Percentiles rank a stretch among this genome's conserved stretches.
Conservation (phyloP, 2,329 filamentous ascomycete genomes). For the Cladobotryum mycophilum region DNA sequence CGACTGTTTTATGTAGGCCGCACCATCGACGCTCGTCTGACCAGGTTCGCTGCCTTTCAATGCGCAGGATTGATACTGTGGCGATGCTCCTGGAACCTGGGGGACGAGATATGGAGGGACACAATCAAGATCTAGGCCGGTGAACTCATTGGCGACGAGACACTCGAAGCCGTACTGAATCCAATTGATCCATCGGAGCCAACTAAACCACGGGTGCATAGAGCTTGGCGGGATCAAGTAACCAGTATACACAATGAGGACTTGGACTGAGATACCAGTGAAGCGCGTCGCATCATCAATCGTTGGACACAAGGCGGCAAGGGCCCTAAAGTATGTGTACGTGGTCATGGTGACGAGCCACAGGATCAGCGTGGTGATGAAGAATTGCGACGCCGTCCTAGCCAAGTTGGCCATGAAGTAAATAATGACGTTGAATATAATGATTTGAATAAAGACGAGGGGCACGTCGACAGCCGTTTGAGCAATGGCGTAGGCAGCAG, state of each 20-base stretch:
- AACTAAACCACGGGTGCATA: slow-evolving; percentile 55
- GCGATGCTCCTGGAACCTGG: slow-evolving; percentile 24
- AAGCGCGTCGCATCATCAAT: slow-evolving; percentile 58
- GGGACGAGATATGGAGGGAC: slow-evolving; percentile 53
- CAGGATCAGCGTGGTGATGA: slow-evolving; percentile 57
- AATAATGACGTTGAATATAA: slow-evolving; percentile 63
- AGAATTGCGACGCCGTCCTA: slow-evolving; percentile 59
- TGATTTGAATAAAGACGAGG: slow-evolving; percentile 55
- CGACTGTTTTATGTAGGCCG: slow-evolving; percentile 45
- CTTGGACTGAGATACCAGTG: slow-evolving; percentile 51
- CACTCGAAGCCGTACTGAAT: slow-evolving; percentile 65
- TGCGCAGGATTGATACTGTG: slow-evolving; percentile 47
- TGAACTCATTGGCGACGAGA: slow-evolving; percentile 59
- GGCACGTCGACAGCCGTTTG: slow-evolving; percentile 54
- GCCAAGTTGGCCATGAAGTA: slow-evolving; percentile 74
- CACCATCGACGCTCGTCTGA: slow-evolving; percentile 42
- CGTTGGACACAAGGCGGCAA: slow-evolving; percentile 52
- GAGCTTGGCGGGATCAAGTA: slow-evolving; percentile 55
- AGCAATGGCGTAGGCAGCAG: slow-evolving; percentile 50
- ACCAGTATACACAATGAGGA: slow-evolving; percentile 62
- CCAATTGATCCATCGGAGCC: slow-evolving; percentile 63
- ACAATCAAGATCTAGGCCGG: slow-evolving; percentile 52
- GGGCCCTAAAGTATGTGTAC: slow-evolving; percentile 52
- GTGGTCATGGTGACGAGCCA: slow-evolving; percentile 53
- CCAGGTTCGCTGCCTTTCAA: slow-evolving; percentile 42